Evolutionary conservation across 192 early-diverging fungal species (phyloP), one percentile per base, ranked within the genome.

Genomic region (Podochytrium sp.): DNA sequence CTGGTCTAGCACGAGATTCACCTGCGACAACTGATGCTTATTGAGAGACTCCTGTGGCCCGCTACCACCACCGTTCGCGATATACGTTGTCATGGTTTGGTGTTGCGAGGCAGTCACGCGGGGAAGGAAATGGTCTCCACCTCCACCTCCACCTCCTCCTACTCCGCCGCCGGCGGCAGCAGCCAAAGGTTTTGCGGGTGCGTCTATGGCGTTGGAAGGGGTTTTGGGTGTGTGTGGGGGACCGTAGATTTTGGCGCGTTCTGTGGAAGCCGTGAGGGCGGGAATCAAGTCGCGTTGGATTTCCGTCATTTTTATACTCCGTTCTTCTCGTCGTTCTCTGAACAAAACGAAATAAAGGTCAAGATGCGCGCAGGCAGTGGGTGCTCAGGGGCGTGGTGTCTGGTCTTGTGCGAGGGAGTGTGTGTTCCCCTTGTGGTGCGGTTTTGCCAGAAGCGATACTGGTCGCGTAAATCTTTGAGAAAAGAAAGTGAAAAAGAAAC

Each of bases 1-100:
- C 47, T 86, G 78, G 12, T 57, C 78, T 12, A 72, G 25, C 14
- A 71, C 49, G 23, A 64, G 34, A 16, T 76, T 59, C 56, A 76
- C 27, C 37, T 77, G 76, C 7, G 72, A 64, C 10, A 75, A 20
- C 1, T 61, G 33, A 5, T 61, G 59, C 32, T 38, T 61, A 6
- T 25, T 55, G 23, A 55, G 30, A 29, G 52, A 6, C 23, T 55
- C 52, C 10, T 47, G 43, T 12, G 10, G 7, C 20, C 43, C 43
- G 7, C 43, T 20, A 12, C 43, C 43, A 5, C 23, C 52, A 27
- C 52, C 52, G 30, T 20, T 7, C 7, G 30, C 52, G 25, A 20
- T 29, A 23, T 20, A 27, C 5, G 20, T 7, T 7, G 30, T 27
- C 30, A 29, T 55, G 16, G 52, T 55, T 20, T 3, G 30, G 23